phyloP scores from a whole-genome alignment of 805 yeast species.

The Torulaspora delbrueckii region DNA sequence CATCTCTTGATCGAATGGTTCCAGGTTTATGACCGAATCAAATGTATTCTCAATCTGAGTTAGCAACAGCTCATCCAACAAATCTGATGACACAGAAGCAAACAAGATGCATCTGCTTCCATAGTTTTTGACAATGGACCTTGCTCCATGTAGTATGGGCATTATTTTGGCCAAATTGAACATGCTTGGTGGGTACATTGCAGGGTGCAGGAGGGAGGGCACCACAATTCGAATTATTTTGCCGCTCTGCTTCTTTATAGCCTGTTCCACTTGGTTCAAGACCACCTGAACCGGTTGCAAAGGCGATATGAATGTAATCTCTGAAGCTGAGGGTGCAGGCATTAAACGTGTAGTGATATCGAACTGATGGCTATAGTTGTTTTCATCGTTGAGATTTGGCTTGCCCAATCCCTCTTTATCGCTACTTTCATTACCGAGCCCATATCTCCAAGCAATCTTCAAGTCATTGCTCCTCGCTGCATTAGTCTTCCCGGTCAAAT shows the following conservation, averaged over 20 bases:
- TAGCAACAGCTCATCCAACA: conserved; percentile 49
- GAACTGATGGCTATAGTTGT: conserved; percentile 60
- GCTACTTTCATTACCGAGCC: conserved; percentile 39
- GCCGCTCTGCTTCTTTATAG: conserved; percentile 40
- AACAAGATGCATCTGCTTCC: conserved; percentile 45
- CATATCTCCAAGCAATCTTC: conserved; percentile 94
- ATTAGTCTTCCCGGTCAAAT: conserved; percentile 42
- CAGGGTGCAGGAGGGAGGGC: conserved; percentile 79
- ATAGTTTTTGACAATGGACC: conserved; percentile 47
- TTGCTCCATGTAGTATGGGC: conserved; percentile 57
- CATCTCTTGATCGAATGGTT: conserved; percentile 77
- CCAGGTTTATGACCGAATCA: conserved; percentile 68
- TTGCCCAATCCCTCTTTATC: conserved; percentile 20
- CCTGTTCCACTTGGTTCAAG: conserved; percentile 41
- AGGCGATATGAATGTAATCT: conserved; percentile 52
- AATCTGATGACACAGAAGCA: conserved; percentile 56
- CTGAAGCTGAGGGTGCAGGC: conserved; percentile 62
- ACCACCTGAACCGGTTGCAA: conserved; percentile 26
- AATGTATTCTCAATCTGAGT: conserved; percentile 52
- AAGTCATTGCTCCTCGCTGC: conserved; percentile 42
- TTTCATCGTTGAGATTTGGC: conserved; percentile 28
- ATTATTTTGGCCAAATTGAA: conserved; percentile 46
- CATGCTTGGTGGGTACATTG: conserved; percentile 53
- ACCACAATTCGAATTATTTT: conserved; percentile 60
- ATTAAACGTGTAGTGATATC: conserved; percentile 68